Conservation (phyloP, 2,329 filamentous ascomycete species). For the Beauveria brongniartii region DNA sequence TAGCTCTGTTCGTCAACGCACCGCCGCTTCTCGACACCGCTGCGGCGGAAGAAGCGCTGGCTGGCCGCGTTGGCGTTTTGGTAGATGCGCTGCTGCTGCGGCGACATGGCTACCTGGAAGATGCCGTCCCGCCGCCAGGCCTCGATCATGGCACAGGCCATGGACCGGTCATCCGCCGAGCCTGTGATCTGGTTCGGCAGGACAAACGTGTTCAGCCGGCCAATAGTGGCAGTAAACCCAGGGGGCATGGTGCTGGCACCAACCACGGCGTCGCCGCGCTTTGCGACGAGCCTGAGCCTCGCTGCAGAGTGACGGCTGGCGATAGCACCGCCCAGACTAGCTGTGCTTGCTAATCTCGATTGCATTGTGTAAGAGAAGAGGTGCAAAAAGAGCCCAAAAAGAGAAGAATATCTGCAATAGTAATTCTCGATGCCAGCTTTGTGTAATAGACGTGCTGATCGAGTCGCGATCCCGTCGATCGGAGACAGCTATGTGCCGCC, state of each 20-base stretch:
- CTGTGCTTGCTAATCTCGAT: neutral
- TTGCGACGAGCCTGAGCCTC: neutral
- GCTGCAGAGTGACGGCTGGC: neutral
- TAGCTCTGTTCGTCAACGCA: conserved; percentile 39
- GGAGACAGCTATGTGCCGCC: neutral
- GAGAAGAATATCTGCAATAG: neutral
- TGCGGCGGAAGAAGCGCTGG: conserved; percentile 30
- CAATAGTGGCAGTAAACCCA: conserved; percentile 18
- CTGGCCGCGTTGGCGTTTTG: conserved; percentile 28
- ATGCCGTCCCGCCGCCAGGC: conserved; percentile 39
- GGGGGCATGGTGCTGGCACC: conserved; percentile 18
- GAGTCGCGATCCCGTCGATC: neutral
- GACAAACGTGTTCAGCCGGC: conserved; percentile 32
- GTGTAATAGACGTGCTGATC: neutral
- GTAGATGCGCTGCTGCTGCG: conserved; percentile 27
- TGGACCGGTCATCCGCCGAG: conserved; percentile 23
- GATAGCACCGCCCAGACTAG: neutral
- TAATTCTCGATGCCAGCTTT: neutral
- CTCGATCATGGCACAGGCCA: conserved; percentile 32
- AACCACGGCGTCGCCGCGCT: neutral
- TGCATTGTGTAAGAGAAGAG: neutral
- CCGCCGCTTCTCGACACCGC: conserved; percentile 29
- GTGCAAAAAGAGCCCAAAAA: neutral
- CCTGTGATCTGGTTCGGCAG: conserved; percentile 30
- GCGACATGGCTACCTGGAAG: conserved; percentile 35